These are phyloP conservation scores for Dactylellina drechsleri DNA, from an alignment of 2,329 filamentous ascomycete genomes.

Conservation along the genomic window DNA sequence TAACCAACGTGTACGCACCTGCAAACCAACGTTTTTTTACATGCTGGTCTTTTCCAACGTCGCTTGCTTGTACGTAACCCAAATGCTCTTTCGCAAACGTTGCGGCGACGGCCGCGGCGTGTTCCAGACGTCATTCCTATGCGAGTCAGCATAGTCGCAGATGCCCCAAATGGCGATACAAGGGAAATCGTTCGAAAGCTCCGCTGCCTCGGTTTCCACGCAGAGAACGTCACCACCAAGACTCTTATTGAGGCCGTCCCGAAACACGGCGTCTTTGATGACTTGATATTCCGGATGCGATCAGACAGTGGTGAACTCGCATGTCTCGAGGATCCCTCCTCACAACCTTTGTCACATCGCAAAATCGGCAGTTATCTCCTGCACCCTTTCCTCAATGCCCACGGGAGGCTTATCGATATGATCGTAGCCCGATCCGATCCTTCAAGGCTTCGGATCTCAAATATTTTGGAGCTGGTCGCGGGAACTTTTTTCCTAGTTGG, in stretches of 20 bases:
- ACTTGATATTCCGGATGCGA: background rate
- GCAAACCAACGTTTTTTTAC: background rate
- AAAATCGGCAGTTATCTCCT: too few relatives aligned
- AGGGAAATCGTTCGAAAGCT: conserved; percentile 60
- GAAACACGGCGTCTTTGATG: background rate
- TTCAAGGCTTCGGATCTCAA: too few relatives aligned
- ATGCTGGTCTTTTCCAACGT: background rate
- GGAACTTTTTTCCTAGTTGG: too few relatives aligned
- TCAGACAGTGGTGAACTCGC: background rate
- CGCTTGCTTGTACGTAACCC: background rate
- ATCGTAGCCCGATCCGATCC: too few relatives aligned
- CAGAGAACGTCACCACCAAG: background rate
- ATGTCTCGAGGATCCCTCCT: too few relatives aligned
- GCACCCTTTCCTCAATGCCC: too few relatives aligned
- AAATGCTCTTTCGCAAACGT: background rate
- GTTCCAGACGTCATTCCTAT: conserved; percentile 60
- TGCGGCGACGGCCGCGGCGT: conserved; percentile 55
- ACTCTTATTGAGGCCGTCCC: background rate
- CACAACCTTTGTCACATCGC: too few relatives aligned
- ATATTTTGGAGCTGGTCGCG: too few relatives aligned
- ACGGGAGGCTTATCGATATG: too few relatives aligned
- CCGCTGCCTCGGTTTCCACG: conserved; percentile 26
- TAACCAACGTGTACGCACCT: background rate
- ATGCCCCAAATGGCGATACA: conserved; percentile 24
- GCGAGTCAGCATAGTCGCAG: conserved; percentile 58